Evolutionary conservation across 345 rosid genomes (phyloP), one percentile per base, ranked within the genome.

Genomic region (Populus nigra): DNA sequence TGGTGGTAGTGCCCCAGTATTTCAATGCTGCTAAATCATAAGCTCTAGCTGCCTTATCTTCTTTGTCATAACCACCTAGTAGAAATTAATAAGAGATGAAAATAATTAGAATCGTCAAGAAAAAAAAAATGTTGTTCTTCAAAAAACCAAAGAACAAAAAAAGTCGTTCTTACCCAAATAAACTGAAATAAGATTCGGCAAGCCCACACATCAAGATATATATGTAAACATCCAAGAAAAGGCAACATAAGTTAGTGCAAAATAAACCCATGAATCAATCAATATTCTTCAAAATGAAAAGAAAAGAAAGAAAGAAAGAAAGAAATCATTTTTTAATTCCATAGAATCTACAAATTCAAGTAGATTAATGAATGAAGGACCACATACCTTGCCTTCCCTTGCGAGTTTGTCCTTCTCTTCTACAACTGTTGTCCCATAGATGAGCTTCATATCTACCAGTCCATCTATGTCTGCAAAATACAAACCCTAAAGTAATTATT

Each of bases 371-470:
- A 16, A 69, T 72, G 49, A 53, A 29, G 50, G 43, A 45, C n/a
- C 1, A 16, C 67, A 16, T 76, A 77, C 93, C 93, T 87, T 90
- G 97, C 78, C 97, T 90, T 82, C 97, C 97, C 83, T 92, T 92
- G 12, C 97, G 89, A 85, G 97, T 90, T 86, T 92, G 97, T 53
- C 97, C 97, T 81, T 92, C 97, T 83, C 97, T 85, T 83, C 91
- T 89, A 84, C 94, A 92, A 78, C 90, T 92, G 72, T 92, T 92
- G 69, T 92, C 97, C 97, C 97, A 92, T 63, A 90, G 81, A 84
- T 92, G 97, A 74, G 97, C 97, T 49, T 92, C 94, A 18, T 92
- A 92, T 86, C 97, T 85, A 49, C 97, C 97, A 29, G 97, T 92
- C 97, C 97, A 92, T 81, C 97, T 86, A 79, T 92, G 97, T 83